phyloP scores from a whole-genome alignment of 225 moss, liverwort and hornwort genomes.

The Pseudisothecium myosuroides region DNA sequence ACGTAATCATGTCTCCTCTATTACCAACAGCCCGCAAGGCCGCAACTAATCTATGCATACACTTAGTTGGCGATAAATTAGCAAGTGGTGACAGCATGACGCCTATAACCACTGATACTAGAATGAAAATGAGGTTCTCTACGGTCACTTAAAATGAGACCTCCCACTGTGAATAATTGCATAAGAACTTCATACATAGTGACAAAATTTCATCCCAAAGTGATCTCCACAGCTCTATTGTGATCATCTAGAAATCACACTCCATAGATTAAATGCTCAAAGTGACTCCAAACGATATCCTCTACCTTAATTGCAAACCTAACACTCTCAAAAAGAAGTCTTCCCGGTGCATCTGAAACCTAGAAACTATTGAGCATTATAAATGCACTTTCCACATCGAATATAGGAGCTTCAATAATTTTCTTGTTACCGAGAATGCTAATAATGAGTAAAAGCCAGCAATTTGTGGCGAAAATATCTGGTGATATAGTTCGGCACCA shows the following conservation, averaged over 20 bases:
- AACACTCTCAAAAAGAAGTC: neutral
- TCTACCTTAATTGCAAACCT: neutral
- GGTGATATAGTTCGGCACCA: neutral
- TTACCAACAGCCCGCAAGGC: neutral
- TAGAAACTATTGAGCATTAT: neutral
- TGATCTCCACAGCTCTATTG: neutral
- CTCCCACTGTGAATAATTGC: neutral
- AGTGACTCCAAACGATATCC: neutral
- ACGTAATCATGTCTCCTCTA: neutral
- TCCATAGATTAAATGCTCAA: neutral
- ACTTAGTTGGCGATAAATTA: neutral
- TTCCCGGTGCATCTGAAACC: neutral
- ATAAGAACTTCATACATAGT: neutral
- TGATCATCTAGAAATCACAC: neutral
- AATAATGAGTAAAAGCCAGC: neutral
- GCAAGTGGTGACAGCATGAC: neutral
- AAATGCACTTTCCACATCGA: neutral
- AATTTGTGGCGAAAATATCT: neutral
- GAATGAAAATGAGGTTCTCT: neutral
- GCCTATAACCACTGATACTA: neutral
- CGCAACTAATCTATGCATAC: neutral
- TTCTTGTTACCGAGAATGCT: neutral
- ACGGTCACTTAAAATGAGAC: neutral
- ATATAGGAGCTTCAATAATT: neutral
- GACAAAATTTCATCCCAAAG: neutral